phyloP scores from a whole-genome alignment of 2,329 filamentous ascomycete genomes.

The Albifimbria verrucaria region DNA sequence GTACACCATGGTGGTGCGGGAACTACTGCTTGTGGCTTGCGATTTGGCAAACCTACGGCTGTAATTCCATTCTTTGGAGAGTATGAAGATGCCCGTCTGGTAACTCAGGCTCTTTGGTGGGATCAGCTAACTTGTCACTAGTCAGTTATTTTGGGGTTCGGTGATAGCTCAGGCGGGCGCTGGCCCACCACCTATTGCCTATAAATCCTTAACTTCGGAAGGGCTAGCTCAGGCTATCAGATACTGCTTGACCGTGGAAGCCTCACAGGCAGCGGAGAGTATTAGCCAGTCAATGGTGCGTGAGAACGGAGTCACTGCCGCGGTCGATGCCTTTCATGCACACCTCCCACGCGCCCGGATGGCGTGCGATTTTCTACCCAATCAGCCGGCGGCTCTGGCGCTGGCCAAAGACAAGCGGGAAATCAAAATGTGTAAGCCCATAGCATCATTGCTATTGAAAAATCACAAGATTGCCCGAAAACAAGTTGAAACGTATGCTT shows the following conservation, averaged over 20 bases:
- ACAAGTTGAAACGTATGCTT: not conserved
- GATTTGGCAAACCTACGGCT: conserved; percentile 65
- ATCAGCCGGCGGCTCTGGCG: not conserved
- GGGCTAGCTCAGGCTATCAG: conserved; percentile 31
- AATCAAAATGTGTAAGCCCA: not conserved
- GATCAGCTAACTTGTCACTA: conserved; percentile 1
- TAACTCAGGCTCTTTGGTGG: not conserved
- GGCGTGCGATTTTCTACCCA: not conserved
- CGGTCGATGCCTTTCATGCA: not conserved
- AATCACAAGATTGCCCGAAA: not conserved
- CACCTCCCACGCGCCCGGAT: not conserved
- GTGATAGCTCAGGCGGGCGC: conserved; percentile 36
- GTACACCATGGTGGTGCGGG: conserved; percentile 72
- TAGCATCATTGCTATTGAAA: not conserved
- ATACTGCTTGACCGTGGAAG: conserved; percentile 1
- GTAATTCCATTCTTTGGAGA: conserved; percentile 72
- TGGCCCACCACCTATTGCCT: conserved; percentile 31
- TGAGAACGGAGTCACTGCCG: not conserved
- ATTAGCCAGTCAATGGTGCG: not conserved
- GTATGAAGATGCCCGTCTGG: conserved; percentile 1
- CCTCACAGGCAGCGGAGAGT: not conserved
- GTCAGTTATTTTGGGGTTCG: conserved; percentile 37
- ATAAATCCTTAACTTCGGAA: conserved; percentile 27
- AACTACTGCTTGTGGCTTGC: conserved; percentile 67
- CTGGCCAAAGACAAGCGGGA: not conserved